Evolutionary conservation across 331 rosid species (phyloP).

Genomic region (Quercus lobata): DNA sequence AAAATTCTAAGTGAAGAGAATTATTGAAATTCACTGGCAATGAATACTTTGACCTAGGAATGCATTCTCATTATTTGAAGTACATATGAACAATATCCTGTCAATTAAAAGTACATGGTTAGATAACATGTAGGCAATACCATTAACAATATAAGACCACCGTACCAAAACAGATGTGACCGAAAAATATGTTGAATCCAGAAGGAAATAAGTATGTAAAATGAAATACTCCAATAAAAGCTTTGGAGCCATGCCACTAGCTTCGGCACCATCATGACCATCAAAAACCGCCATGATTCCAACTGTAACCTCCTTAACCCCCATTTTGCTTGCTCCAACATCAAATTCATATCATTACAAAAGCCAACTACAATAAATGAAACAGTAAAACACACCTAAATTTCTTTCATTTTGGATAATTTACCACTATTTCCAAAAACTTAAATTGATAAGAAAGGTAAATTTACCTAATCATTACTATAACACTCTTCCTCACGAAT

Average conservation of each 20-base stretch:
- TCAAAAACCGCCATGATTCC: constrained; percentile 67
- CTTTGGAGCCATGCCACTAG: constrained; percentile 86
- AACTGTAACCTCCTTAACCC: constrained; percentile 39
- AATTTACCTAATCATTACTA: too few relatives aligned
- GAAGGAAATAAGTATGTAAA: constrained; percentile 57
- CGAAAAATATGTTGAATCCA: too few relatives aligned
- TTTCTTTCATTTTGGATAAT: too few relatives aligned
- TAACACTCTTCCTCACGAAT: too few relatives aligned
- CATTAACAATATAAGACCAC: not conserved
- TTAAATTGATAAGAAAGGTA: too few relatives aligned
- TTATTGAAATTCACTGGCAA: constrained; percentile 51
- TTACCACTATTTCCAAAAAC: too few relatives aligned
- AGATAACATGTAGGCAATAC: not conserved
- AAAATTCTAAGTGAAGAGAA: constrained; percentile 72
- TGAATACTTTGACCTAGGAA: constrained; percentile 65
- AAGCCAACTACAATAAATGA: not conserved
- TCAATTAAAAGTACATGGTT: not conserved
- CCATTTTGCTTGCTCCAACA: constrained; percentile 44
- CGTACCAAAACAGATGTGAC: not conserved
- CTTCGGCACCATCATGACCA: constrained; percentile 92
- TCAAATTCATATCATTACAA: not conserved
- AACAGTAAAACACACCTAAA: not conserved
- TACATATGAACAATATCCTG: not conserved
- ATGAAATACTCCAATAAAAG: constrained; percentile 83
- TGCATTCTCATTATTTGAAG: constrained; percentile 6